These are phyloP conservation scores for Podospora australis DNA, from an alignment of 495 filamentous ascomycete genomes.

Conservation along the genomic window DNA sequence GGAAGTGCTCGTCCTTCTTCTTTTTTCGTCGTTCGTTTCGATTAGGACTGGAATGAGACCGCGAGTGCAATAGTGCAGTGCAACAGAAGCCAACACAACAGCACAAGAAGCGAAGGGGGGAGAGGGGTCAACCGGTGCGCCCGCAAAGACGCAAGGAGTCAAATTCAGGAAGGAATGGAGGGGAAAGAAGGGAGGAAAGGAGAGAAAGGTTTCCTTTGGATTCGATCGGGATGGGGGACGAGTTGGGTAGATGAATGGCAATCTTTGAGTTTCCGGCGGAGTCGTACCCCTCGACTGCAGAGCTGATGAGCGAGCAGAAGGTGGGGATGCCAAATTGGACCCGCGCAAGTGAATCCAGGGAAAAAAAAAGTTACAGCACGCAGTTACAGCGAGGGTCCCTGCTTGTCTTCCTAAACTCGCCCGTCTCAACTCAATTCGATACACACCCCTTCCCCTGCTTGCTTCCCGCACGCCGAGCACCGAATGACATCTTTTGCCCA, in stretches of 20 bases:
- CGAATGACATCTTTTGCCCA: background rate
- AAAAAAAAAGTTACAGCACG: conserved; percentile 10
- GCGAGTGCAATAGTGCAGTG: background rate
- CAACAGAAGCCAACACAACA: conserved; percentile 9
- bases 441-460: conserved; percentile 1
- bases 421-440: background rate
- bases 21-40: no score
- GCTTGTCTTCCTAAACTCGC: background rate
- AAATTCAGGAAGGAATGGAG: conserved; percentile 5
- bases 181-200: conserved; percentile 10
- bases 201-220: conserved; percentile 6
- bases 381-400: no score
- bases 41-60: conserved; percentile 14
- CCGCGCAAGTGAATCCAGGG: background rate
- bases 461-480: background rate
- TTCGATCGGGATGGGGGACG: conserved; percentile 7
- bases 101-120: conserved; percentile 21
- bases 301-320: no score
- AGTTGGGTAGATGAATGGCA: conserved; percentile 21
- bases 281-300: no score
- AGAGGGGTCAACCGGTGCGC: conserved; percentile 9
- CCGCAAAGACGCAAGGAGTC: conserved; percentile 8
- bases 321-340: conserved; percentile 14
- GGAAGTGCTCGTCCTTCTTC: no score
- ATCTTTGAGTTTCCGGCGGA: conserved; percentile 18